Evolutionary conservation across 345 rosid species (phyloP), one percentile per base, ranked within the genome.

Genomic region (Pseudoturritis turrita): DNA sequence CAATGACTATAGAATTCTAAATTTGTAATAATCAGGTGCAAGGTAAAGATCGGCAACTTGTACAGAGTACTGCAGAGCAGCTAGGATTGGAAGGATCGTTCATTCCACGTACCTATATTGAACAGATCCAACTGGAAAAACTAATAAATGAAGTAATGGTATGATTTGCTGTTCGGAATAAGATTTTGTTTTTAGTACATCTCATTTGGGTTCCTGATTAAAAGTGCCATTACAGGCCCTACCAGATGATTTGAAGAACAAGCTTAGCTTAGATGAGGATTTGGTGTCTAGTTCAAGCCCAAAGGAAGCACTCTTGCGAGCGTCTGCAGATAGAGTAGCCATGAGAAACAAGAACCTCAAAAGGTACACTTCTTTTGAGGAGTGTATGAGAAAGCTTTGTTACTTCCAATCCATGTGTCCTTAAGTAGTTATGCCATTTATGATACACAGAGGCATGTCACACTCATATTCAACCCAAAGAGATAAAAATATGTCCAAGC

Each of bases 221-320:
- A 59, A 71, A 49, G 14, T 66, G 40, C 53, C 25, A 36, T 51
- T 62, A 70, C 82, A 91, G 96, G 90, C 93, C 58, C 45, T 91
- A 70, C 97, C 96, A 39, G 96, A 91, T 36, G 96, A 91, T 83
- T 71, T 91, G 64, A 89, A 81, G 85, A 79, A 80, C 25, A 89
- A 88, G 74, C 97, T 89, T 66, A 89, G 90, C 82, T 81, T 92
- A 47, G 95, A 87, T 53, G 95, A 96, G 77, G 99, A 92, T 73
- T 72, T 87, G 31, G 84, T 88, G 43, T 85, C 88, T 60, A 92
- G 95, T 81, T 92, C 99, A 71, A 92, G 95, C 84, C 96, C 99
- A 63, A 87, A 83, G 71, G 97, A 87, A 76, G 90, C 85, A 12
- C 87, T 91, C 57, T 73, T 79, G 7, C 84, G 84, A 77, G 92